Evolutionary conservation across 75 land plant genomes (phyloP).

Genomic region (Sequoiadendron giganteum): DNA sequence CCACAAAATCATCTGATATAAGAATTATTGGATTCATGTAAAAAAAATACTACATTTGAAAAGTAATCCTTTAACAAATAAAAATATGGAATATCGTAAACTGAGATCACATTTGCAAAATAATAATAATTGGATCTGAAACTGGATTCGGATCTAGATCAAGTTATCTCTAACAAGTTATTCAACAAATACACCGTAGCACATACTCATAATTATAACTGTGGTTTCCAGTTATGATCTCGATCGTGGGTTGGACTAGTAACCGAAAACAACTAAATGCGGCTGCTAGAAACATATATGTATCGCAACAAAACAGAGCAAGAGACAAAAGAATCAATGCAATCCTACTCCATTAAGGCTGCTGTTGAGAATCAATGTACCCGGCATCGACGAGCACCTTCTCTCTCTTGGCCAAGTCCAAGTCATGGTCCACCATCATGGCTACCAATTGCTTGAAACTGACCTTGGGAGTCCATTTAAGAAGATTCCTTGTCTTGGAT

Average conservation of each 20-base stretch:
- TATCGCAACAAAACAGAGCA: neutral
- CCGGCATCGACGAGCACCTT: constrained; percentile 96
- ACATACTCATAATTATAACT: neutral
- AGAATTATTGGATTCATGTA: neutral
- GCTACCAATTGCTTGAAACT: constrained; percentile 86
- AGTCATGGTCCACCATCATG: constrained; percentile 94
- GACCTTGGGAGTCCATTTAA: constrained; percentile 86
- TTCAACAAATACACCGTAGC: neutral
- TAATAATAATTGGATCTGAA: neutral
- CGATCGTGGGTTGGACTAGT: neutral
- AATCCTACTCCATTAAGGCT: constrained; percentile 52
- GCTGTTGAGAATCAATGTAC: constrained; percentile 89
- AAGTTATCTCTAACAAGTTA: neutral
- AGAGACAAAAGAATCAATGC: neutral
- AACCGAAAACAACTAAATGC: neutral
- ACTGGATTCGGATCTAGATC: neutral
- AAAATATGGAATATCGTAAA: neutral
- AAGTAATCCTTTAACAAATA: neutral
- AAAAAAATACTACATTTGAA: neutral
- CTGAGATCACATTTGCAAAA: constrained; percentile 4
- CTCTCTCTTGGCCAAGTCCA: constrained; percentile 88
- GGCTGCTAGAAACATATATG: neutral
- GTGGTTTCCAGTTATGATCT: neutral
- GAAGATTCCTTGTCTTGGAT: constrained; percentile 62
- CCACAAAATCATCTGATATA: neutral